These are phyloP conservation scores for Pulveroboletus frians DNA, from an alignment of 768 basidiomycete genomes.

Conservation along the genomic window DNA sequence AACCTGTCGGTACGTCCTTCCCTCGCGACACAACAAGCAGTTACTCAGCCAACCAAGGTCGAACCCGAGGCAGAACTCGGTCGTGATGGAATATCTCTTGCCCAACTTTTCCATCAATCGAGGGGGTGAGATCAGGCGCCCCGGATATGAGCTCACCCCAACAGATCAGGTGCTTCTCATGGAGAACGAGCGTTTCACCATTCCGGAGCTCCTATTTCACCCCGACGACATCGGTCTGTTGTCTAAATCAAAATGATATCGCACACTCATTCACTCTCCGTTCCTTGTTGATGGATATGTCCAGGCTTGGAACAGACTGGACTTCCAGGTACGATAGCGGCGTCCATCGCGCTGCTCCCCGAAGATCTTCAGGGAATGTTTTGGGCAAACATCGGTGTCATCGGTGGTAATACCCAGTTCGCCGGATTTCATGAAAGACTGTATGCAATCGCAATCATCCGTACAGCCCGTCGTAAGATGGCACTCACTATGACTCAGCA, in stretches of 20 bases:
- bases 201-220: constrained; percentile 89
- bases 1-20: constrained; percentile 60
- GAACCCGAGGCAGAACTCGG: constrained; percentile 54
- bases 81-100: constrained; percentile 85
- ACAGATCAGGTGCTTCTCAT: constrained; percentile 72
- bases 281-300: constrained; percentile 5
- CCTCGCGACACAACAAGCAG: constrained; percentile 14
- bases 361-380: constrained; percentile 86
- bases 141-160: constrained; percentile 49
- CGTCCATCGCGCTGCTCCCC: constrained; percentile 72
- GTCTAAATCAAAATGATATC: constrained; percentile 6
- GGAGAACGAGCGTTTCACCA: constrained; percentile 87
- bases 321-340: constrained; percentile 67
- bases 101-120: constrained; percentile 77
- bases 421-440: constrained; percentile 69
- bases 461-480: constrained; percentile 12
- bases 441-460: constrained; percentile 42
- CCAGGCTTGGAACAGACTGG: constrained; percentile 79
- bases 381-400: constrained; percentile 89
- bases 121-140: constrained; percentile 49
- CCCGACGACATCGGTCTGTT: constrained; percentile 83
- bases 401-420: constrained; percentile 79
- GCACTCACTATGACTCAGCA: constrained; percentile 38
- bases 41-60: constrained; percentile 35
- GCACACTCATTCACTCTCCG: constrained; percentile 5